phyloP scores from a whole-genome alignment of 208 protist species.

The Crithidia fasciculata region DNA sequence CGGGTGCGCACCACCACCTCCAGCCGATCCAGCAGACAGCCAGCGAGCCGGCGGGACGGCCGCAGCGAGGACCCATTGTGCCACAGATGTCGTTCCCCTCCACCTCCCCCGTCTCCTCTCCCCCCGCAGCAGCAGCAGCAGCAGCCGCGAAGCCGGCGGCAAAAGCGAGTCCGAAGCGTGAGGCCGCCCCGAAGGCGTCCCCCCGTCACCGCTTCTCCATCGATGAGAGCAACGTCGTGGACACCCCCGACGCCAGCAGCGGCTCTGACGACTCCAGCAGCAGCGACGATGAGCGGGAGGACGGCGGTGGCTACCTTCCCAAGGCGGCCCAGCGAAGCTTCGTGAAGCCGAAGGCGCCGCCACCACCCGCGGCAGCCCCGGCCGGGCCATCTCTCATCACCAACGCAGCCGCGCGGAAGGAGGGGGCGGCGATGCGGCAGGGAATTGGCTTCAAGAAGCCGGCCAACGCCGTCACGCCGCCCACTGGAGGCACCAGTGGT shows the following conservation, averaged over 20 bases:
- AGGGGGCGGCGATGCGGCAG: slow-evolving; percentile 22
- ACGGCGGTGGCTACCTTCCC: slow-evolving; percentile 7
- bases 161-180: not conserved
- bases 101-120: not conserved
- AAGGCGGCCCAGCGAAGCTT: slow-evolving; percentile 13
- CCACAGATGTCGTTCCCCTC: not conserved
- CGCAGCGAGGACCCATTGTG: not conserved
- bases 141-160: not conserved
- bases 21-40: slow-evolving; percentile 28
- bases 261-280: slow-evolving; percentile 25
- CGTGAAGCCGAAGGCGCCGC: slow-evolving; percentile 11
- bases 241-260: slow-evolving; percentile 32
- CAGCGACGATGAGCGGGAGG: slow-evolving; percentile 13
- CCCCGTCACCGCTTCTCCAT: slow-evolving; percentile 22
- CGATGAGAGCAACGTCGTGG: slow-evolving; percentile 25
- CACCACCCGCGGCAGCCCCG: not conserved
- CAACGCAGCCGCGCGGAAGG: slow-evolving; percentile 13
- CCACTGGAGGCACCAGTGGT: not conserved
- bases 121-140: not conserved
- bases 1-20: slow-evolving; percentile 32
- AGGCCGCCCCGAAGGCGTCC: not conserved
- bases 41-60: not conserved
- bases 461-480: not conserved
- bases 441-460: slow-evolving; percentile 35
- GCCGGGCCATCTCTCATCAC: not conserved